Evolutionary conservation across 2,329 filamentous ascomycete genomes (phyloP).

Genomic region (Colletotrichum sp.): DNA sequence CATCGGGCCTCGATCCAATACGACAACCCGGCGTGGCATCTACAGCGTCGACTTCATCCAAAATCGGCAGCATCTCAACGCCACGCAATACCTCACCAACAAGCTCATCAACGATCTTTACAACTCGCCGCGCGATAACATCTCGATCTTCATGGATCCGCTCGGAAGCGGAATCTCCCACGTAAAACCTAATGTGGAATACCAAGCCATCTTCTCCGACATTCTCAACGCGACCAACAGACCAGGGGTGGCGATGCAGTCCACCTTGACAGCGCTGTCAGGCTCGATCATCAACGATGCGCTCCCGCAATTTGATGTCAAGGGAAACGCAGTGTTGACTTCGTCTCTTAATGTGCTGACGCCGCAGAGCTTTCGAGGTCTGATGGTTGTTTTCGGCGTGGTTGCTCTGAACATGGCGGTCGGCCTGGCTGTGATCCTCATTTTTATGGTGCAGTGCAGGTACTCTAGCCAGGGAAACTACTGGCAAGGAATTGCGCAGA

Average conservation of each 20-base stretch:
- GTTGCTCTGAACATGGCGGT: slow-evolving; percentile 15
- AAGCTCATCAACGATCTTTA: slow-evolving; percentile 24
- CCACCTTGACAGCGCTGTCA: slow-evolving; percentile 21
- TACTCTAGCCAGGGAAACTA: slow-evolving; percentile 26
- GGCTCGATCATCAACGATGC: slow-evolving; percentile 23
- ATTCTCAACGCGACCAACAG: slow-evolving; percentile 21
- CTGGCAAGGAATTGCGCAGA: slow-evolving; percentile 27
- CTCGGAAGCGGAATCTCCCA: slow-evolving; percentile 17
- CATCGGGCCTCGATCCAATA: not conserved
- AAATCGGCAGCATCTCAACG: slow-evolving; percentile 10
- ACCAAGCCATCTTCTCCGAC: slow-evolving; percentile 22
- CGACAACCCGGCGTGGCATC: slow-evolving; percentile 5
- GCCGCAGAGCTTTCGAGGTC: not conserved
- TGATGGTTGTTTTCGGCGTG: not conserved
- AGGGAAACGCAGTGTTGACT: not conserved
- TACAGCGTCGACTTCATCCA: slow-evolving; percentile 16
- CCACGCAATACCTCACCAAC: slow-evolving; percentile 20
- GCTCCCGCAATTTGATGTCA: slow-evolving; percentile 16
- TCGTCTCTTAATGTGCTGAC: not conserved
- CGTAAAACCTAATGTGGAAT: slow-evolving; percentile 25
- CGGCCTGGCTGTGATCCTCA: slow-evolving; percentile 12
- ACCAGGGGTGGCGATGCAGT: slow-evolving; percentile 23
- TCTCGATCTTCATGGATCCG: slow-evolving; percentile 21
- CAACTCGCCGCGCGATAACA: slow-evolving; percentile 14
- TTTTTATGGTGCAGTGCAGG: slow-evolving; percentile 21